Evolutionary conservation across 164 flowering plant species (phyloP).

Genomic region (Macadamia integrifolia): DNA sequence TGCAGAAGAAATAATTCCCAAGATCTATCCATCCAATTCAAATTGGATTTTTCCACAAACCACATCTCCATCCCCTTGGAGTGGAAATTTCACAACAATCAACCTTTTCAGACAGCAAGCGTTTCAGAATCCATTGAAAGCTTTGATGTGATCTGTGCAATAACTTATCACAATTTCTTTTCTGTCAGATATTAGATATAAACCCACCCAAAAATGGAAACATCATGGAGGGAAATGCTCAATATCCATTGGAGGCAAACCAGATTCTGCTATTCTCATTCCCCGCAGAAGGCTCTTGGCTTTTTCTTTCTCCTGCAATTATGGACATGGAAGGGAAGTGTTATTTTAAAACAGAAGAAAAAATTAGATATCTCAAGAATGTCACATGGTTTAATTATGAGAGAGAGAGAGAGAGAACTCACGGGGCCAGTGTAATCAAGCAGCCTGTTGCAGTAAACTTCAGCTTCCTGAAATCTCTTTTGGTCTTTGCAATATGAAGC

Average conservation of each 20-base stretch:
- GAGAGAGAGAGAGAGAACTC: conserved; percentile 27
- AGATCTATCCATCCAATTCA: neutral
- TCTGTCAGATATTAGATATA: too few species aligned
- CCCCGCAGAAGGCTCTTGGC: conserved; percentile 81
- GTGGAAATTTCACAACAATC: neutral
- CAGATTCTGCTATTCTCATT: conserved; percentile 49
- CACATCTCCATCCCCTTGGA: neutral
- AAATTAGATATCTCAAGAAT: neutral
- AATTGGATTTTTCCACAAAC: neutral
- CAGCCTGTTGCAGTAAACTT: conserved; percentile 83
- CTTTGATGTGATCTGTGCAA: neutral
- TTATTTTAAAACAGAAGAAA: neutral
- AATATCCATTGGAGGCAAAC: conserved; percentile 56
- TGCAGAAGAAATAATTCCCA: neutral
- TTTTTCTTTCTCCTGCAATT: conserved; percentile 81
- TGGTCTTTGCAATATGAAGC: conserved; percentile 57
- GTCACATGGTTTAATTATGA: neutral
- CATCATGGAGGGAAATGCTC: conserved; percentile 64
- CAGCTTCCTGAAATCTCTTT: conserved; percentile 79
- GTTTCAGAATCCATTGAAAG: neutral
- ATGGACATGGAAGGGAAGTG: conserved; percentile 3
- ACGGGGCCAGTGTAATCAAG: conserved; percentile 91
- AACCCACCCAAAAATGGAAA: neutral
- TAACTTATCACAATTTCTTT: neutral
- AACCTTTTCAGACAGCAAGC: neutral